These are phyloP conservation scores for Nemania abortiva DNA, from an alignment of 2,329 filamentous ascomycete genomes.

Conservation along the genomic window DNA sequence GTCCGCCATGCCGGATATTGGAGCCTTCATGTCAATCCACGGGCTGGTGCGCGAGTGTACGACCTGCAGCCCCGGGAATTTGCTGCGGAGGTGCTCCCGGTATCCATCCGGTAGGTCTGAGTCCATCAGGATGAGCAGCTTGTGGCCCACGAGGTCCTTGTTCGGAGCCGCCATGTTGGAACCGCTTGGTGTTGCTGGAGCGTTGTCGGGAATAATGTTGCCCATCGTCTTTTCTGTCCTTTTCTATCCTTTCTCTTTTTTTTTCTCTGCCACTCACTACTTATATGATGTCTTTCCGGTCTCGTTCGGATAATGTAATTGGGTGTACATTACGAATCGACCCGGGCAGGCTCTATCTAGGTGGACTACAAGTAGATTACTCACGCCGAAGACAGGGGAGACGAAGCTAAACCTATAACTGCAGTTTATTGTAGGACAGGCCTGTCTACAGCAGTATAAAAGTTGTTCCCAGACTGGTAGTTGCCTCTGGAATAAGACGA, in stretches of 20 bases:
- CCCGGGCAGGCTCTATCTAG: neutral
- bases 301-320: neutral
- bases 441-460: no score
- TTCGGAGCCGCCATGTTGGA: slow-evolving; percentile 20
- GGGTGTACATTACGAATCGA: neutral
- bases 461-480: no score
- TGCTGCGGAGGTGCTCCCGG: slow-evolving; percentile 53
- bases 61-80: slow-evolving; percentile 61
- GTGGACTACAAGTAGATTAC: neutral
- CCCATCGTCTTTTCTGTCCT: slow-evolving; percentile 27
- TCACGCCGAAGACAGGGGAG: neutral
- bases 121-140: slow-evolving; percentile 58
- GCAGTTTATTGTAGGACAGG: no score
- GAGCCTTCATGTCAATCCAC: slow-evolving; percentile 39
- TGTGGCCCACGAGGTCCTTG: slow-evolving; percentile 60
- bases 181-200: neutral
- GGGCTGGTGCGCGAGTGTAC: slow-evolving; percentile 51
- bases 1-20: slow-evolving; percentile 48
- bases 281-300: neutral
- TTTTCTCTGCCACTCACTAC: no score
- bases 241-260: no score
- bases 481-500: no score
- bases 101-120: slow-evolving; percentile 51
- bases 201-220: slow-evolving; percentile 18
- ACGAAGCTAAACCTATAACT: no score